A percentile compares a stretch with the other conserved stretches of the same genome.
phyloP scores from a whole-genome alignment of 768 basidiomycete species.

The Paxillus ammoniavirescens region DNA sequence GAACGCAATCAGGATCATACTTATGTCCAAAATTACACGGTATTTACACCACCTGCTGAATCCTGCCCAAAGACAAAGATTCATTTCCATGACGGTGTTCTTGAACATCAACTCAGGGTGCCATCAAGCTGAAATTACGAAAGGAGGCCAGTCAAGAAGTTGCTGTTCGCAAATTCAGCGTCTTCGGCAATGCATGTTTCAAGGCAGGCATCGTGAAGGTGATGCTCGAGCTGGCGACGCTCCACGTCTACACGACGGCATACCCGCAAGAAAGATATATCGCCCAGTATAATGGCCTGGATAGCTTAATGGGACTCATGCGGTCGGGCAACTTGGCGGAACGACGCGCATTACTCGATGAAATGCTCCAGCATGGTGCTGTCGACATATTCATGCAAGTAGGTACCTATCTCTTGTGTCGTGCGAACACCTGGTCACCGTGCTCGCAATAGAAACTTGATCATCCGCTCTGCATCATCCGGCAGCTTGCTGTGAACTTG shows the following conservation, averaged over 20 bases:
- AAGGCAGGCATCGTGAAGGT: slow-evolving; percentile 28
- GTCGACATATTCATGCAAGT: slow-evolving; percentile 25
- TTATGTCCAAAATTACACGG: slow-evolving; percentile 19
- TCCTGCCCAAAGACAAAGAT: neutral
- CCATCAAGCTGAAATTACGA: slow-evolving; percentile 12
- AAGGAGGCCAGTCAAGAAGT: neutral
- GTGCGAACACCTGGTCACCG: no score
- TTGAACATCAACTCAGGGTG: slow-evolving; percentile 1
- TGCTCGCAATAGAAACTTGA: slow-evolving; percentile 16
- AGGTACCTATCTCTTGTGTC: neutral
- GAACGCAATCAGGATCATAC: slow-evolving; percentile 21
- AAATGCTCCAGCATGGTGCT: slow-evolving; percentile 21
- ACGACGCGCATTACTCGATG: slow-evolving; percentile 20
- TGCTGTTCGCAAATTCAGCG: neutral
- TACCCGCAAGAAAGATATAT: slow-evolving; percentile 11
- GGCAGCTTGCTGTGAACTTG: slow-evolving; percentile 16
- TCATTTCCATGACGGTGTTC: no score
- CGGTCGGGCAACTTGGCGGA: slow-evolving; percentile 17
- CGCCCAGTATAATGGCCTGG: slow-evolving; percentile 22
- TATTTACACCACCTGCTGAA: neutral
- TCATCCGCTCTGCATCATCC: slow-evolving; percentile 24
- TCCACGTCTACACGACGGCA: slow-evolving; percentile 9
- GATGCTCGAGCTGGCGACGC: slow-evolving; percentile 21
- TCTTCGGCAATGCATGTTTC: slow-evolving; percentile 22
- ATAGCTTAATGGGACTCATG: slow-evolving; percentile 20